Percentiles rank a stretch among this genome's conserved stretches.
Conservation (phyloP, 805 yeast genomes). For the Candida tallmaniae region DNA sequence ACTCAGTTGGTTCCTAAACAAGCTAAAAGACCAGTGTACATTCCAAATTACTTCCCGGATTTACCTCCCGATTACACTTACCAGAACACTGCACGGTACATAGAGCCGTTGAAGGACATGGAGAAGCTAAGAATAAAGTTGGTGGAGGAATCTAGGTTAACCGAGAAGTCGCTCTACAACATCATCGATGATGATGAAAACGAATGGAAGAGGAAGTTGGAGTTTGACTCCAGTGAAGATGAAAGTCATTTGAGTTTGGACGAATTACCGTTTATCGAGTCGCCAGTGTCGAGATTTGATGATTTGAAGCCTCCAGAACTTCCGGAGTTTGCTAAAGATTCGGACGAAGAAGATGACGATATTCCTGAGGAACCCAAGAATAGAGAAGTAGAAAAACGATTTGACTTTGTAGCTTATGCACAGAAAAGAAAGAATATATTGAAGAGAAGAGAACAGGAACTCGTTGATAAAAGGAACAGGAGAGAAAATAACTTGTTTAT, state of each 20-base stretch:
- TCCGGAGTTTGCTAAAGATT: constrained; percentile 10
- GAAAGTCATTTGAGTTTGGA: constrained; percentile 9
- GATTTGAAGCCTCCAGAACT: constrained; percentile 10
- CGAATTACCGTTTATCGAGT: constrained; percentile 3
- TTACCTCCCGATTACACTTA: constrained; percentile 95
- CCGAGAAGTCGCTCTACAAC: constrained; percentile 71
- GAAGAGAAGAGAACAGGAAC: constrained; percentile 21
- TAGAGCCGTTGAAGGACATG: constrained; percentile 62
- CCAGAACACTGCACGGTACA: constrained; percentile 67
- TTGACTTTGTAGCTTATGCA: constrained; percentile 59
- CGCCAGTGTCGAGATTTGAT: constrained; percentile 11
- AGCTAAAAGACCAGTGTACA: constrained; percentile 34
- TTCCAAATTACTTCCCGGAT: constrained; percentile 78
- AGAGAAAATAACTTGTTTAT: constrained; percentile 29
- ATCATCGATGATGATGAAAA: constrained; percentile 42
- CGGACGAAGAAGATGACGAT: constrained; percentile 8
- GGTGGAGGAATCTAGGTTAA: constrained; percentile 75
- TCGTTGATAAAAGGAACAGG: constrained; percentile 15
- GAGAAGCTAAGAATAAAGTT: constrained; percentile 64
- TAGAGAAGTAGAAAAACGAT: constrained; percentile 13
- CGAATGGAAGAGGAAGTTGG: constrained; percentile 4
- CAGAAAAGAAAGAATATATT: constrained; percentile 38
- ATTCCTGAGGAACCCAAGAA: constrained; percentile 2
- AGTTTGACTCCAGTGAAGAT: constrained; percentile 2
- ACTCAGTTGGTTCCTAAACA: constrained; percentile 54